These are phyloP conservation scores for Rhododendron williamsianum DNA, from an alignment of 148 eudicot species.

Conservation along the genomic window DNA sequence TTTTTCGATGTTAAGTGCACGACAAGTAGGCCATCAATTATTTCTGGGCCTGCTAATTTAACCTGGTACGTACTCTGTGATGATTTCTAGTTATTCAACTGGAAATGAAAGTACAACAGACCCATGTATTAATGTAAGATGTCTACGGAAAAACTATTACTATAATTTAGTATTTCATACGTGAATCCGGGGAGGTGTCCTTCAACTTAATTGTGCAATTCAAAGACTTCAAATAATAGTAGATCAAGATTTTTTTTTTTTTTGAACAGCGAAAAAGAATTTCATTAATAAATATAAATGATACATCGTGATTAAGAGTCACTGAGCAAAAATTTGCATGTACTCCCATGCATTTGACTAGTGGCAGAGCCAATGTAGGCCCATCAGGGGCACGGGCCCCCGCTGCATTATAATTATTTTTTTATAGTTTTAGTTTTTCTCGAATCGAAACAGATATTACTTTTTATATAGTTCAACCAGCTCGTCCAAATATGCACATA, in stretches of 20 bases:
- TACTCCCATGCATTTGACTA: too few relatives aligned
- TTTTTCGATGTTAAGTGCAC: background rate
- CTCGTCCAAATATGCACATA: too few relatives aligned
- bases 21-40: background rate
- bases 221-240: background rate
- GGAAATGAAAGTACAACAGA: background rate
- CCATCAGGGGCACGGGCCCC: too few relatives aligned
- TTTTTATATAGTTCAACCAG: too few relatives aligned
- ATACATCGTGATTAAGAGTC: too few relatives aligned
- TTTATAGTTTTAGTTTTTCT: too few relatives aligned
- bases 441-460: too few relatives aligned
- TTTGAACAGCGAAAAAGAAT: too few relatives aligned
- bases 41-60: background rate
- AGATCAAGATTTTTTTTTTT: background rate
- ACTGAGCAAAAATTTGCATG: too few relatives aligned
- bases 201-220: background rate
- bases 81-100: background rate
- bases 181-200: background rate
- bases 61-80: background rate
- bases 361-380: too few relatives aligned
- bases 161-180: background rate
- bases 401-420: too few relatives aligned
- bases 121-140: background rate
- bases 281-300: too few relatives aligned
- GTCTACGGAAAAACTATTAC: background rate